Base-by-base conservation (phyloP, 805 yeast species). In the Candida caryicola region DNA sequence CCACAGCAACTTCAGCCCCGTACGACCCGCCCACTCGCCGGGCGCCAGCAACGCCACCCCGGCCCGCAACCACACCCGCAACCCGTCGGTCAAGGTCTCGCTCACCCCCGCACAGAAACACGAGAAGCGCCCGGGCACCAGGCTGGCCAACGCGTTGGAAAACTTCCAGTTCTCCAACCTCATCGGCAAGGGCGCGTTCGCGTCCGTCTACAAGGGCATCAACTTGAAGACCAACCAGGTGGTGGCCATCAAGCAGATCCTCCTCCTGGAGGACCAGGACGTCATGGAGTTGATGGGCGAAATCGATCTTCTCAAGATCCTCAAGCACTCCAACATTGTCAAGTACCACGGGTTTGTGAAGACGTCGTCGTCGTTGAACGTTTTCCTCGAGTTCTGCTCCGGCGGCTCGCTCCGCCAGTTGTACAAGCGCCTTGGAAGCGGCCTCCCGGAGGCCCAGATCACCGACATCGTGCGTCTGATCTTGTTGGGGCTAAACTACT, bases 101-200 rank as follows among this genome's bases (percentile, higher is more conserved):
- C 45, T 68, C 13, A 75, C 80, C 0, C 81, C 81, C 5, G 79
- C 79, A 0, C 81, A 76, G 45, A 51, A 75, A 23, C 49, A 72
- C 19, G 79, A 74, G 44, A 72, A 72, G 44, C 55, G 49, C 18
- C 64, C 67, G 0, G 71, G 73, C 0, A 59, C 49, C 16, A 50
- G 73, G 35, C 54, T 63, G 56, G 41, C 51, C 23, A 64, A 63
- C 47, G 75, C 73, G 2, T 58, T 73, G 15, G 76, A 71, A 31
- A 71, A 71, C 37, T 79, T 76, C 51, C 66, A 67, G 19, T 66
- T 81, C 49, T 69, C 72, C 33, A 83, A 79, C 33, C 73, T 82
- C 26, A 69, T 93, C 2, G 99, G 98, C 2, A 77, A 77, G 43
- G 99, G 99, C 2, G 97, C 97, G 0, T 89, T 80, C 57, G 98